Evolutionary conservation across 768 basidiomycete genomes (phyloP), one percentile per base, ranked within the genome.

Genomic region (Porpolomopsis calyptriformis): DNA sequence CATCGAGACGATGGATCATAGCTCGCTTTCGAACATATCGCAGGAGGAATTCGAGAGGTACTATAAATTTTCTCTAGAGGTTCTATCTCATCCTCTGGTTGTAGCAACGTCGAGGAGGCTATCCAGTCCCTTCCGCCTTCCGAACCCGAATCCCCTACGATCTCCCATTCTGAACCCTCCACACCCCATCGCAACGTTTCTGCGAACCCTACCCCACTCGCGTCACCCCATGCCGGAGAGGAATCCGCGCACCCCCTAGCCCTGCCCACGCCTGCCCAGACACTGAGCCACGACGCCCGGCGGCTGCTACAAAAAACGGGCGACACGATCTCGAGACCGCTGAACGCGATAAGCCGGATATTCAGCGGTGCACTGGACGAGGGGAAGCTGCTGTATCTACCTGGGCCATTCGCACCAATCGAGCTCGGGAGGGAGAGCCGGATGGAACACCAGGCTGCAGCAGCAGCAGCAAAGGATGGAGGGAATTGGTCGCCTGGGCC

Each of bases 1-100:
- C 60, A 92, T 99, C 51, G 96, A 99, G 64, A 88, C 91, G 0
- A 92, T 99, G 89, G 96, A 98, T 60, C 87, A 93, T 48, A 84
- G 90, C 0, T 86, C 87, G 6, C 66, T 99, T 35, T 94, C 91
- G n/a, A 83, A 87, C 54, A 97, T 98, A 50, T 78, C 86, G 1
- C 86, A 91, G 60, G 84, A 85, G 36, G 90, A 97, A 51, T 99
- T 99, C 49, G 96, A 98, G 59, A 70, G 64, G 82, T 84, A 57
- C n/a, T 34, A 68, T 52, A 40, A 22, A 22, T 25, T 8, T 19
- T 38, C 6, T 4, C 29, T n/a, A 34, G 16, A 49, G 2, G 19
- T 33, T 16, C 16, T 20, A 39, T 26, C 36, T 31, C 19, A 24
- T 36, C 16, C 24, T n/a, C n/a, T n/a, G 40, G 25, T 25, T 25